These are phyloP conservation scores for Aspergillus avenaceus DNA, from an alignment of 495 filamentous ascomycete genomes.

Conservation along the genomic window DNA sequence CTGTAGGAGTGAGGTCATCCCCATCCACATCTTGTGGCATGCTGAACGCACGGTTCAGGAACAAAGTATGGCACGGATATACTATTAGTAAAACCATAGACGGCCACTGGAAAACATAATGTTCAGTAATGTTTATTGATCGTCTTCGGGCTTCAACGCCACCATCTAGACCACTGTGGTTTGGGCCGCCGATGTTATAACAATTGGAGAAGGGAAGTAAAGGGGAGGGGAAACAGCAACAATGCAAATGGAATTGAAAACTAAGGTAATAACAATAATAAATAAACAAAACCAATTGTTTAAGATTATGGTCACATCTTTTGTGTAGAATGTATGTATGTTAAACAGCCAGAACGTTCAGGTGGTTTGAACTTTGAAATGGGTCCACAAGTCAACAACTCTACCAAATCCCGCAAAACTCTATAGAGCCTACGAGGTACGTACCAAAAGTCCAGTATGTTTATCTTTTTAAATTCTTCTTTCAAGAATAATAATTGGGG, in stretches of 20 bases:
- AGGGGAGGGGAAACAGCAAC: neutral
- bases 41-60: neutral
- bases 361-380: no score
- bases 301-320: no score
- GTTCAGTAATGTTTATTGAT: constrained; percentile 1
- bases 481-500: no score
- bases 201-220: neutral
- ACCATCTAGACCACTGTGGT: constrained; percentile 8
- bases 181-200: neutral
- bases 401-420: no score
- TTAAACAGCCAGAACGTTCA: no score
- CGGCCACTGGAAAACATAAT: constrained; percentile 1
- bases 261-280: no score
- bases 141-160: constrained; percentile 8
- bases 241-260: neutral
- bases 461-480: no score
- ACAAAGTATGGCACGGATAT: neutral
- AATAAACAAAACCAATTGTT: no score
- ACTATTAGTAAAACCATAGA: neutral
- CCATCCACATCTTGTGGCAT: neutral
- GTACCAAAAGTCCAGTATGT: no score
- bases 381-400: no score
- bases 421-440: no score
- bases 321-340: no score
- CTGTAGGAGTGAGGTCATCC: neutral